A percentile compares a stretch with the other conserved stretches of the same genome.
phyloP scores from a whole-genome alignment of 2,329 filamentous ascomycete species.

The Chalaropsis ovoidea region DNA sequence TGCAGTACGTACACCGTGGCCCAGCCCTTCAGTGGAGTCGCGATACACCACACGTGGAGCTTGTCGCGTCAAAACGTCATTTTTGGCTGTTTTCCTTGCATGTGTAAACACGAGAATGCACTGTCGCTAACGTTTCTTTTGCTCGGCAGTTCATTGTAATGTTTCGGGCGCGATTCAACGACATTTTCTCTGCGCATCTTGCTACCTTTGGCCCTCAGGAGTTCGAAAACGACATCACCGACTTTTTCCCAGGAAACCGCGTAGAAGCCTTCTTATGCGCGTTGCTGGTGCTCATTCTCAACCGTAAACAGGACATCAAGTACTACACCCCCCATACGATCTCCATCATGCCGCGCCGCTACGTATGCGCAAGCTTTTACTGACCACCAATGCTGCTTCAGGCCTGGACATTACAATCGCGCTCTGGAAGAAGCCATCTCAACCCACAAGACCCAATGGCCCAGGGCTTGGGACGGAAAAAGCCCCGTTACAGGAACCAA shows the following conservation, averaged over 20 bases:
- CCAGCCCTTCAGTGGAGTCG: slow-evolving; percentile 16
- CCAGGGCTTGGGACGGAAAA: slow-evolving; percentile 66
- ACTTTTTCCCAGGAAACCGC: slow-evolving; percentile 67
- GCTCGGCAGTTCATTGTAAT: slow-evolving; percentile 79
- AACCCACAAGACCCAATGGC: slow-evolving; percentile 81
- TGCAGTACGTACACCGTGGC: slow-evolving; percentile 57
- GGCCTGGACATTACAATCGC: slow-evolving; percentile 82
- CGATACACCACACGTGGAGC: slow-evolving; percentile 35
- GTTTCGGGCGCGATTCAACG: slow-evolving; percentile 88
- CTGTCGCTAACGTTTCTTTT: slow-evolving; percentile 30
- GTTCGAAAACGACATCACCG: slow-evolving; percentile 75
- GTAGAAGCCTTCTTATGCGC: slow-evolving; percentile 84
- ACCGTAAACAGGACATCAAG: slow-evolving; percentile 98
- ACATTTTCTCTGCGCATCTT: slow-evolving; percentile 77
- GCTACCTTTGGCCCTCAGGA: slow-evolving; percentile 91
- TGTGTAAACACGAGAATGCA: slow-evolving; percentile 1
- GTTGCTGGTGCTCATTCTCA: slow-evolving; percentile 75
- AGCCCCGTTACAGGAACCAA: slow-evolving; percentile 73
- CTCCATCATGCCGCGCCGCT: background rate
- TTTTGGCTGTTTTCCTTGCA: slow-evolving; percentile 24
- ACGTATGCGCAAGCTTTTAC: background rate
- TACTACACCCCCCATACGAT: slow-evolving; percentile 41
- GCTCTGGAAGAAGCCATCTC: slow-evolving; percentile 88
- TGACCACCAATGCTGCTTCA: slow-evolving; percentile 34
- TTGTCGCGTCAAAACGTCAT: slow-evolving; percentile 40